Percentiles rank a stretch among this genome's conserved stretches.
Evolutionary conservation across 129 eudicot genomes (phyloP).

Genomic region (Flaveria ramosissima): DNA sequence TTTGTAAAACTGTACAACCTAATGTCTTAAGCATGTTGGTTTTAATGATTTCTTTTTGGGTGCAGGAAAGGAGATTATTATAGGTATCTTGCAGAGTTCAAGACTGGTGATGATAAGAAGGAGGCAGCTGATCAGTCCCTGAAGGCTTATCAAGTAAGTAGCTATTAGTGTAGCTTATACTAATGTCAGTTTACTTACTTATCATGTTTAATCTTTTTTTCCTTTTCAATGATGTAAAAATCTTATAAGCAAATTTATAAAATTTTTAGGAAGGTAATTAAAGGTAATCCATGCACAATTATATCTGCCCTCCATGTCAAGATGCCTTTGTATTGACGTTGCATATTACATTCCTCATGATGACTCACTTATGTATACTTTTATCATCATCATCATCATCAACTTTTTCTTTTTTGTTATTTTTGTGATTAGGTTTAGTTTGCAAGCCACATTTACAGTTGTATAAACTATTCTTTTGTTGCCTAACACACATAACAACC

Average conservation of each 20-base stretch:
- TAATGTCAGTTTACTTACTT: neutral
- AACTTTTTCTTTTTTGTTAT: neutral
- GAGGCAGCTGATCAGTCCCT: slow-evolving; percentile 63
- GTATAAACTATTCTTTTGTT: neutral
- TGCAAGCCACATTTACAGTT: neutral
- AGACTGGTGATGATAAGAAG: slow-evolving; percentile 50
- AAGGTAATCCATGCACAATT: neutral
- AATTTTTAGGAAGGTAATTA: neutral
- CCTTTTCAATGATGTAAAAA: neutral
- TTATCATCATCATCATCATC: neutral
- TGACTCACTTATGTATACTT: neutral
- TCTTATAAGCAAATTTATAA: no score
- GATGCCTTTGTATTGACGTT: neutral
- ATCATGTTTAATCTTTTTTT: neutral
- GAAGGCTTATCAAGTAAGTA: slow-evolving; percentile 57
- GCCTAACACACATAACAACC: neutral
- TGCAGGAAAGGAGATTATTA: slow-evolving; percentile 65
- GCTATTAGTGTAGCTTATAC: slow-evolving; percentile 10
- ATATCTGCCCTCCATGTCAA: neutral
- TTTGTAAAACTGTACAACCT: neutral
- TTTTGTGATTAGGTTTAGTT: neutral
- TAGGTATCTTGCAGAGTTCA: slow-evolving; percentile 62
- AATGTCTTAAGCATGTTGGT: neutral
- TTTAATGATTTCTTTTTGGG: slow-evolving; percentile 7
- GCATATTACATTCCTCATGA: neutral